Evolutionary conservation across 164 flowering plant species (phyloP), one percentile per base, ranked within the genome.

Genomic region (Amborella trichopoda): DNA sequence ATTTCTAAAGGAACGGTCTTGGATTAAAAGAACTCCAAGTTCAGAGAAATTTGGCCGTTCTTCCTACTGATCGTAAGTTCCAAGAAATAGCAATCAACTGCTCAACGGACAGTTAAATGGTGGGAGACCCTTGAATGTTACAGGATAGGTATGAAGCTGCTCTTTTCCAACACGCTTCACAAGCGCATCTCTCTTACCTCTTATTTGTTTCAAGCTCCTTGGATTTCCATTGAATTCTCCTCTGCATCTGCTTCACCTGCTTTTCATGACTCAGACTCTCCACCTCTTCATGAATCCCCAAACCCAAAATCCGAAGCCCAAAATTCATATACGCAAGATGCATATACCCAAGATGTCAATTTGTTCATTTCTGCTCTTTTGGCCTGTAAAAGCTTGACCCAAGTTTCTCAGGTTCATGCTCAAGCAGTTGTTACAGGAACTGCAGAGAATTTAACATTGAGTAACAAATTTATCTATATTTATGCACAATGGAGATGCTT

Each of bases 381-480:
- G 1, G 58, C 26, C 25, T 72, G 77, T 34, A 59, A 41, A 49
- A 62, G 40, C 55, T 28, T 63, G 22, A 17, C 47, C 14, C 74
- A 74, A 36, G 45, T 77, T 17, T 48, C 56, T 44, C 75, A 75
- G 61, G 66, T 73, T 26, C 81, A 69, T 49, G 61, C 67, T 23
- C 78, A 61, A 45, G 30, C 51, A 18, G 43, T 48, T 20, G 41
- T 52, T 22, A 60, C 27, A 28, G 73, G 70, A 3, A 18, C 49
- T 46, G 53, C 63, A 1, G 37, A 19, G 3, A 53, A 51, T 46
- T 63, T 64, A 13, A 6, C 23, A 16, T 67, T 72, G 3, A 54
- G 68, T 8, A 78, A 78, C 65, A 78, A 75, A 52, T 65, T 78
- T 4, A 55, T 78, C 4, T 65, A 70, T 50, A 27, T 58, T 2